A percentile compares a stretch with the other conserved stretches of the same genome.
Conservation (phyloP, 2,329 filamentous ascomycete species). For the Aspergillus arachidicola region DNA sequence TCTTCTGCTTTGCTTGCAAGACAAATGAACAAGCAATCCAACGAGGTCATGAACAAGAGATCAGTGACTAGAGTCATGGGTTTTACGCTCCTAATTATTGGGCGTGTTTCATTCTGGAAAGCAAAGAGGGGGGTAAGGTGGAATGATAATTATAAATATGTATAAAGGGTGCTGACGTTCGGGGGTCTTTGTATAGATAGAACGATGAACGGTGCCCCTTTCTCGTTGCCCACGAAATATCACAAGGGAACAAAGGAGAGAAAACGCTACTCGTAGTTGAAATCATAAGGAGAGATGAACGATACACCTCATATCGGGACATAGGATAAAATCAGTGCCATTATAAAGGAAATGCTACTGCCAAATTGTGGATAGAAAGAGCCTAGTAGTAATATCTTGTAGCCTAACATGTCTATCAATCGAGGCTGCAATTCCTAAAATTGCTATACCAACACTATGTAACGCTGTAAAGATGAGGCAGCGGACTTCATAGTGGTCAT, state of each 20-base stretch:
- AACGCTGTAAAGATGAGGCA: background rate
- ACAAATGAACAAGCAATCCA: background rate
- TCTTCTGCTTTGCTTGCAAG: no score
- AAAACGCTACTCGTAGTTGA: background rate
- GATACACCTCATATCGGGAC: background rate
- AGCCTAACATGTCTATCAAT: background rate
- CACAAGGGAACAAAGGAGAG: background rate
- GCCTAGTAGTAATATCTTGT: background rate
- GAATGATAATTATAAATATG: background rate
- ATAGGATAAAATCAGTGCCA: background rate
- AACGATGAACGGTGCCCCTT: background rate
- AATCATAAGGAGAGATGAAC: background rate
- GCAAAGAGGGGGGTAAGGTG: background rate
- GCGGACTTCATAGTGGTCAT: background rate
- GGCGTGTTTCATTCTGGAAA: background rate
- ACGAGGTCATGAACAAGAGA: constrained; percentile 21
- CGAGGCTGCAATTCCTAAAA: background rate
- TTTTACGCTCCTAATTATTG: constrained; percentile 29
- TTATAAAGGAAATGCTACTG: background rate
- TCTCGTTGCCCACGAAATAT: background rate
- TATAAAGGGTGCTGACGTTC: background rate
- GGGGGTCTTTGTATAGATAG: background rate
- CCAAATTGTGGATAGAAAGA: background rate
- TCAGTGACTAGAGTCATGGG: constrained; percentile 31
- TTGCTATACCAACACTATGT: background rate